These are phyloP conservation scores for Flaveria ramosissima DNA, from an alignment of 129 eudicot species.

Conservation along the genomic window DNA sequence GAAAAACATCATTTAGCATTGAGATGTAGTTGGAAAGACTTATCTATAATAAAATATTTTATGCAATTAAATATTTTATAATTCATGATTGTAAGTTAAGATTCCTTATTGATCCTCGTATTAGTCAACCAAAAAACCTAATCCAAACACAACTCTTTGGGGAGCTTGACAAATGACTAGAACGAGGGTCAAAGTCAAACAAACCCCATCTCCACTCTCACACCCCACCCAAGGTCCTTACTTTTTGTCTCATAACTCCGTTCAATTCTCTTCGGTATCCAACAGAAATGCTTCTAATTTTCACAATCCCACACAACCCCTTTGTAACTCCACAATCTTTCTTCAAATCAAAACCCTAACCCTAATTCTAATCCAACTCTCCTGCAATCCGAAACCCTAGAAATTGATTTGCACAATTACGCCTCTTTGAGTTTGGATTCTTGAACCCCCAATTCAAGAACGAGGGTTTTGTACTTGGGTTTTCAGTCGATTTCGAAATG, in stretches of 20 bases:
- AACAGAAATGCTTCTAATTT: conserved; percentile 25
- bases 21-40: too few relatives aligned
- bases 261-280: conserved; percentile 19
- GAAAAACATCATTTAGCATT: too few relatives aligned
- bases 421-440: conserved; percentile 13
- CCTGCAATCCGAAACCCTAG: conserved; percentile 20
- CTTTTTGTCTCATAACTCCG: conserved; percentile 10
- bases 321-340: conserved; percentile 22
- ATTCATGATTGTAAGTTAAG: too few relatives aligned
- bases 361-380: too few relatives aligned
- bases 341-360: conserved; percentile 5
- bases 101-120: too few relatives aligned
- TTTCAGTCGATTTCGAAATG: conserved; percentile 13
- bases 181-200: conserved; percentile 32
- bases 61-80: too few relatives aligned
- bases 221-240: conserved; percentile 25
- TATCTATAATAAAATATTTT: too few relatives aligned
- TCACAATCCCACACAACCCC: conserved; percentile 19
- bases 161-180: conserved; percentile 18
- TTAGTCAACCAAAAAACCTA: conserved; percentile 19
- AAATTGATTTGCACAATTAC: conserved; percentile 9
- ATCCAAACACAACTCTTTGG: not conserved
- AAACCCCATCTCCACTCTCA: conserved; percentile 35
- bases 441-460: conserved; percentile 28
- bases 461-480: not conserved